phyloP scores from a whole-genome alignment of 305 asterid species.

The Coffea humblotiana region DNA sequence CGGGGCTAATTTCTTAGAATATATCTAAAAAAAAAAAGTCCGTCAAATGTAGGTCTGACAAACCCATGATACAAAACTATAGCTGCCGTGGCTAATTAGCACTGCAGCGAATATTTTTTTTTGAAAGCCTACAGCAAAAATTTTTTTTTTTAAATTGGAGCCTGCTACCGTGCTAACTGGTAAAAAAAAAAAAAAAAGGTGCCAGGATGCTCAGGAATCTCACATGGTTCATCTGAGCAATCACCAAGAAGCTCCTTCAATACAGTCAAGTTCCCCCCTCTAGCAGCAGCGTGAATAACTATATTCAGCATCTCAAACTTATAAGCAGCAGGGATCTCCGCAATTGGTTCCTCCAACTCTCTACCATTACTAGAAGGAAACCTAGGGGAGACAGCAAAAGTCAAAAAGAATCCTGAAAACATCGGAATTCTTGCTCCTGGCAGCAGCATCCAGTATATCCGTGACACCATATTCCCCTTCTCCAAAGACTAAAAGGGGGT shows the following conservation, averaged over 20 bases:
- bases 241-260: constrained; percentile 71
- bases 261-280: constrained; percentile 75
- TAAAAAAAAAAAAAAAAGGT: too few relatives aligned
- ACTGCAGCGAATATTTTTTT: too few relatives aligned
- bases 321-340: constrained; percentile 66
- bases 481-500: constrained; percentile 87
- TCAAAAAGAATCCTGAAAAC: constrained; percentile 66
- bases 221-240: constrained; percentile 53
- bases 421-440: constrained; percentile 64
- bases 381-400: constrained; percentile 72
- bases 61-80: too few relatives aligned
- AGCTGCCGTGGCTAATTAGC: too few relatives aligned
- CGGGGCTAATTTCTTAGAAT: too few relatives aligned
- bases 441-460: constrained; percentile 82
- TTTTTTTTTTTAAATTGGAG: too few relatives aligned
- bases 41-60: too few relatives aligned
- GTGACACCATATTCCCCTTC: constrained; percentile 98
- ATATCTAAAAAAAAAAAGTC: too few relatives aligned
- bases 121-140: too few relatives aligned
- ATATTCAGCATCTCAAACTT: constrained; percentile 80
- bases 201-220: too few relatives aligned
- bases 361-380: constrained; percentile 33
- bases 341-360: constrained; percentile 41
- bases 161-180: too few relatives aligned
- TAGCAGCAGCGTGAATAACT: constrained; percentile 89